phyloP scores from a whole-genome alignment of 768 basidiomycete genomes.

The Leccinum rimulosum region DNA sequence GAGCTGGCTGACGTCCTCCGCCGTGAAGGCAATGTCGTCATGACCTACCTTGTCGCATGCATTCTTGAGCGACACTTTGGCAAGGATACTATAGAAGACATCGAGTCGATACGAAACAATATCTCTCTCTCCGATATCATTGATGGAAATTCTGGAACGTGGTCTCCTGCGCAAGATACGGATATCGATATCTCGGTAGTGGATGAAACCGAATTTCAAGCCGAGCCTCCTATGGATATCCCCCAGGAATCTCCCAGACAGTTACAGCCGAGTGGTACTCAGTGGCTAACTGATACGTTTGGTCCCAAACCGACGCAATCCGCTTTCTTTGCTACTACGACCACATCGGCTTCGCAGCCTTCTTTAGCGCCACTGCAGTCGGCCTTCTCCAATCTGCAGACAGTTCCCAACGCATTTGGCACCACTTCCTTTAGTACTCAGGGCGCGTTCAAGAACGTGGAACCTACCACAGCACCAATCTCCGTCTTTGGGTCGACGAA shows the following conservation, averaged over 20 bases:
- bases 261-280: conserved; percentile 30
- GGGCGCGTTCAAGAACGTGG: conserved; percentile 3
- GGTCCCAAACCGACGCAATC: conserved; percentile 28
- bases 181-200: conserved; percentile 26
- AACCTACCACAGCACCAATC: neutral
- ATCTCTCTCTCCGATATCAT: conserved; percentile 63
- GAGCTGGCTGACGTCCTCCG: conserved; percentile 61
- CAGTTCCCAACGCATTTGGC: conserved; percentile 36
- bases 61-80: conserved; percentile 86
- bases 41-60: conserved; percentile 89
- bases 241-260: conserved; percentile 7
- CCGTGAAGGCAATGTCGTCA: conserved; percentile 60
- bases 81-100: conserved; percentile 73
- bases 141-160: conserved; percentile 49
- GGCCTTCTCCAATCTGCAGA: conserved; percentile 36
- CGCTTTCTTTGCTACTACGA: conserved; percentile 15
- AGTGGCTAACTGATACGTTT: conserved; percentile 34
- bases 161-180: conserved; percentile 24
- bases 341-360: conserved; percentile 15
- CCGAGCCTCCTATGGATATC: conserved; percentile 1
- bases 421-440: conserved; percentile 20
- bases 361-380: conserved; percentile 16
- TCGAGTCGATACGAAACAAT: conserved; percentile 60
- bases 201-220: conserved; percentile 22
- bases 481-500: conserved; percentile 11